phyloP scores from a whole-genome alignment of 805 yeast genomes.

The Scheffersomyces spartinae region DNA sequence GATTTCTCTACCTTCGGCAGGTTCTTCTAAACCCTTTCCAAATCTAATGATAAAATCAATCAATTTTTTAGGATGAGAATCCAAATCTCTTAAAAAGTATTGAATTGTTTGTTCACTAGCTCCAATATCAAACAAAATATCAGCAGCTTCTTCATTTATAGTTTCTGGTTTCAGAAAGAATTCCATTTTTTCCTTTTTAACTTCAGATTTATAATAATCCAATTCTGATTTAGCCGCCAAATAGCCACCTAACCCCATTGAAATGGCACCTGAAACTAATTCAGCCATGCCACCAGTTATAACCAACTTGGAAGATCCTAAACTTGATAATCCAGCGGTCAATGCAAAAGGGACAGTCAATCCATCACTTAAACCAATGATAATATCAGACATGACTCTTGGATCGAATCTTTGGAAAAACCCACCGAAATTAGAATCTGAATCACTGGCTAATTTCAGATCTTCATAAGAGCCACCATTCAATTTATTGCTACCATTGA shows the following conservation, averaged over 20 bases:
- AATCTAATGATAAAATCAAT: constrained; percentile 78
- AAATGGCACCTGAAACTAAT: constrained; percentile 90
- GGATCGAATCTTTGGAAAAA: constrained; percentile 62
- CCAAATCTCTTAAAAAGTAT: constrained; percentile 66
- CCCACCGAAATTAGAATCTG: no score
- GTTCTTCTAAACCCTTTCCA: constrained; percentile 92
- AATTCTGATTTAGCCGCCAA: constrained; percentile 87
- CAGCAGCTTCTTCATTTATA: constrained; percentile 70
- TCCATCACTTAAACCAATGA: constrained; percentile 92
- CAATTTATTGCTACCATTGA: background rate
- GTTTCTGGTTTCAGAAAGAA: constrained; percentile 55
- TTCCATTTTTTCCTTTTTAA: constrained; percentile 54
- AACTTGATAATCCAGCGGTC: constrained; percentile 87
- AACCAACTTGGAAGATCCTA: constrained; percentile 83
- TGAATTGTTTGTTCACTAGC: constrained; percentile 63
- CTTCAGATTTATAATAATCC: constrained; percentile 64
- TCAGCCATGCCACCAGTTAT: constrained; percentile 98
- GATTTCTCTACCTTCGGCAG: constrained; percentile 83
- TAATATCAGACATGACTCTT: constrained; percentile 84
- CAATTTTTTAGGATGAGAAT: constrained; percentile 64
- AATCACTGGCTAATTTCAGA: constrained; percentile 2
- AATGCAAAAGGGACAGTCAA: constrained; percentile 97
- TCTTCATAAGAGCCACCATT: constrained; percentile 2
- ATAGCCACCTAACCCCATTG: constrained; percentile 97
- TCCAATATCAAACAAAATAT: constrained; percentile 65